These are phyloP conservation scores for Butyriboletus loyo DNA, from an alignment of 768 basidiomycete genomes.

Conservation along the genomic window DNA sequence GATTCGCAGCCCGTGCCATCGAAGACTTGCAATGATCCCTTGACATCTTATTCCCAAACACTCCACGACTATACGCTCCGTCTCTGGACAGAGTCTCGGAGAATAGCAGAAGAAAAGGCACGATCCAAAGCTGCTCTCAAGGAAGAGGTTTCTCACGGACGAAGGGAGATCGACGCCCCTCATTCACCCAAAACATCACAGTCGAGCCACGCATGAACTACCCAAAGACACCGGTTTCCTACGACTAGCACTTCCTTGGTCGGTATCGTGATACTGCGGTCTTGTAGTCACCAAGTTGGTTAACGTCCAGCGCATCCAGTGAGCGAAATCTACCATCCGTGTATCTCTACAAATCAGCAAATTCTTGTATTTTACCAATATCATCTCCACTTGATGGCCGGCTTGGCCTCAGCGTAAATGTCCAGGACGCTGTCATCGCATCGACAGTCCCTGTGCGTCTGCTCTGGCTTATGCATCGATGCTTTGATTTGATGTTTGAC, in stretches of 20 bases:
- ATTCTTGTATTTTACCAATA: conserved; percentile 15
- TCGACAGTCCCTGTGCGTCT: conserved; percentile 17
- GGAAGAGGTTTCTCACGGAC: conserved; percentile 27
- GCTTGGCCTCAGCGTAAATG: conserved; percentile 1
- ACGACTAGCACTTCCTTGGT: conserved; percentile 5
- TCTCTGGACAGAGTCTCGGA: conserved; percentile 66
- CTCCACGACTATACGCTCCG: conserved; percentile 65
- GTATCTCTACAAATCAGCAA: conserved; percentile 15
- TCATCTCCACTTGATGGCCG: conserved; percentile 1
- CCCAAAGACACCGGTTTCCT: conserved; percentile 1
- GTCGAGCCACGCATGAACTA: conserved; percentile 14
- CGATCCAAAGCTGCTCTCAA: conserved; percentile 28
- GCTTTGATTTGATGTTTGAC: conserved; percentile 1
- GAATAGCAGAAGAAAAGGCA: conserved; percentile 51
- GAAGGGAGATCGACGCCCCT: conserved; percentile 17
- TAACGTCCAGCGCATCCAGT: conserved; percentile 15
- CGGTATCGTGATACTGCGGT: conserved; percentile 11
- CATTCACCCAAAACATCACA: conserved; percentile 3
- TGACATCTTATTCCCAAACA: conserved; percentile 58
- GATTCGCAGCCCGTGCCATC: conserved; percentile 7
- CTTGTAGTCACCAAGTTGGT: conserved; percentile 3
- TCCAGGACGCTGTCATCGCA: background rate
- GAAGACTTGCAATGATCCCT: conserved; percentile 27
- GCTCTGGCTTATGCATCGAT: background rate
- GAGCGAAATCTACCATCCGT: conserved; percentile 8